phyloP scores from a whole-genome alignment of 2,329 filamentous ascomycete species.

The Setomelanomma holmii region DNA sequence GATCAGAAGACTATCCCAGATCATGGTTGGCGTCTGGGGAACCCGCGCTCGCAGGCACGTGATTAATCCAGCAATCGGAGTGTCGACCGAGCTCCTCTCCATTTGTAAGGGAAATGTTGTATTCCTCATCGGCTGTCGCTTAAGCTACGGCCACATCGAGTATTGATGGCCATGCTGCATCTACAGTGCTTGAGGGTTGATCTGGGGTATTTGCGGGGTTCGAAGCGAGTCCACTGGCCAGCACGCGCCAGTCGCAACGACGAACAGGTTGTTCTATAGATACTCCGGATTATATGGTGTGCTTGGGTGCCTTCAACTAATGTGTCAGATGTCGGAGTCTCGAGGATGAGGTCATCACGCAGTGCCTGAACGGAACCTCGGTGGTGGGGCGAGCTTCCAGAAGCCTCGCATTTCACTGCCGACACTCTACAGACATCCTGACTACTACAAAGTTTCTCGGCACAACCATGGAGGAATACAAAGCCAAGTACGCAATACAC shows the following conservation, averaged over 20 bases:
- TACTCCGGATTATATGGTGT: no score
- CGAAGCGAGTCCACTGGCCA: neutral
- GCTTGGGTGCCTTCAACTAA: no score
- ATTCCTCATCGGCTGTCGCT: constrained; percentile 12
- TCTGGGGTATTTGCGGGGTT: neutral
- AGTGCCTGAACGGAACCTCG: neutral
- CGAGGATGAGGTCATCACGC: neutral
- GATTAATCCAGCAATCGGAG: constrained; percentile 13
- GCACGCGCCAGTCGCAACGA: no score
- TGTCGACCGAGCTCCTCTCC: neutral
- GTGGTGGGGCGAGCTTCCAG: no score
- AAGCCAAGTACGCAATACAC: constrained; percentile 80
- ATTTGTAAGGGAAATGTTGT: neutral
- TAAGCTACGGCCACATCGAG: constrained; percentile 8
- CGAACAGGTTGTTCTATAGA: no score
- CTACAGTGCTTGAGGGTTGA: neutral
- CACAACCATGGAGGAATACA: constrained; percentile 35
- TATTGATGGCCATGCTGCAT: neutral
- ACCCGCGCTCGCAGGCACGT: neutral
- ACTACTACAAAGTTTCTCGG: neutral
- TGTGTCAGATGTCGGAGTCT: neutral
- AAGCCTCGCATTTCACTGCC: no score
- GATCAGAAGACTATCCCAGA: neutral
- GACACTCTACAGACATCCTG: no score
- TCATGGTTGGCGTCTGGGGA: neutral